Evolutionary conservation across 73 alveolate species (phyloP).

Genomic region (Paramecium caudatum): DNA sequence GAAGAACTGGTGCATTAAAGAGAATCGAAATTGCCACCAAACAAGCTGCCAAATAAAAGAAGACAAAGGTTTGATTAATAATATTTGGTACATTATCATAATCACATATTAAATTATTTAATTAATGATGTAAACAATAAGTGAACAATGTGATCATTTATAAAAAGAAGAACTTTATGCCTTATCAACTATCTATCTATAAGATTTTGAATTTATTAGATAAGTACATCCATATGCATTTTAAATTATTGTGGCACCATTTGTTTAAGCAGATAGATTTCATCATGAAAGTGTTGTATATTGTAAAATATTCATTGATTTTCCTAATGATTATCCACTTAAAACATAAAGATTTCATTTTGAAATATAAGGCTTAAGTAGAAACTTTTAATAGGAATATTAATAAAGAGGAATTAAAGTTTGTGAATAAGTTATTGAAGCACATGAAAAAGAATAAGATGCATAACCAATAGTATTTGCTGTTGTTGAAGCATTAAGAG

Average conservation of each 20-base stretch:
- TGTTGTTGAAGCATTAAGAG: slow-evolving; percentile 55
- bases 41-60: slow-evolving; percentile 65
- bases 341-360: slow-evolving; percentile 46
- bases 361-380: slow-evolving; percentile 48
- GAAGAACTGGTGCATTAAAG: slow-evolving; percentile 92
- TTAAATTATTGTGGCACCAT: slow-evolving; percentile 42
- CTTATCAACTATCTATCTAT: slow-evolving; percentile 45
- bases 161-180: slow-evolving; percentile 57
- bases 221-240: slow-evolving; percentile 55
- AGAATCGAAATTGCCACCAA: slow-evolving; percentile 88
- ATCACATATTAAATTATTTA: slow-evolving; percentile 5
- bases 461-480: slow-evolving; percentile 47
- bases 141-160: slow-evolving; percentile 39
- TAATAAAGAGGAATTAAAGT: background rate
- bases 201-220: slow-evolving; percentile 23
- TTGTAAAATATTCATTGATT: slow-evolving; percentile 6
- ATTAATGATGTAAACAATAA: slow-evolving; percentile 39
- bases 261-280: slow-evolving; percentile 20
- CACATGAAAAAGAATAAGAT: slow-evolving; percentile 44
- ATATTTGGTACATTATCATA: slow-evolving; percentile 40
- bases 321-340: slow-evolving; percentile 42
- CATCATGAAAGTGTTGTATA: slow-evolving; percentile 48
- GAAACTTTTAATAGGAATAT: slow-evolving; percentile 3
- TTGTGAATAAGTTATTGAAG: slow-evolving; percentile 48
- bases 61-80: slow-evolving; percentile 37